These are phyloP conservation scores for Lodderomyces orthopsilosis DNA, from an alignment of 1,139 yeast genomes.

Conservation along the genomic window DNA sequence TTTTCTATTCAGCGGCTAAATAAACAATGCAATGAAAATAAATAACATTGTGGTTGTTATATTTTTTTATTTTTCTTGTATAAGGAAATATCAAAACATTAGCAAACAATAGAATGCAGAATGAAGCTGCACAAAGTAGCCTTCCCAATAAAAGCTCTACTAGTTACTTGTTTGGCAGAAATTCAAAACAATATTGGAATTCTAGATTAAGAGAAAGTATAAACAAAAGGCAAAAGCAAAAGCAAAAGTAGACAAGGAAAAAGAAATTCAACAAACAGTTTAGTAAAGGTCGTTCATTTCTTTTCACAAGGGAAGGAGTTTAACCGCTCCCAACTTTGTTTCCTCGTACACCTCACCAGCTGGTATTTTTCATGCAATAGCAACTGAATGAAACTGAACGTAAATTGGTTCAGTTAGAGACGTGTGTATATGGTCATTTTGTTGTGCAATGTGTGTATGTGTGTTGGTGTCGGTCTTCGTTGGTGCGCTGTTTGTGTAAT, in stretches of 20 bases:
- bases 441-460: neutral
- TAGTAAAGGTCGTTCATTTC: too few species aligned
- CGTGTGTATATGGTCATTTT: too few species aligned
- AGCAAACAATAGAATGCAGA: neutral
- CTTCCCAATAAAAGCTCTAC: too few species aligned
- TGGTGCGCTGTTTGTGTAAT: neutral
- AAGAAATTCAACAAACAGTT: too few species aligned
- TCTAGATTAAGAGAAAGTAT: constrained; percentile 1
- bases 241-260: neutral
- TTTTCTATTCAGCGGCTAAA: too few species aligned
- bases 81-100: neutral
- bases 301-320: too few species aligned
- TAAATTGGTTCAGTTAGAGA: too few species aligned
- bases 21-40: too few species aligned
- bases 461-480: neutral
- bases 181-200: neutral
- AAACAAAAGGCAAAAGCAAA: neutral
- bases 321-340: neutral
- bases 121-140: neutral
- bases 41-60: too few species aligned
- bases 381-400: neutral
- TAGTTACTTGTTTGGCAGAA: neutral
- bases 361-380: neutral
- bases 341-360: too few species aligned
- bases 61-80: neutral